These are phyloP conservation scores for Zelopaecilomyces penicillatus DNA, from an alignment of 2,329 filamentous ascomycete species.

Conservation along the genomic window DNA sequence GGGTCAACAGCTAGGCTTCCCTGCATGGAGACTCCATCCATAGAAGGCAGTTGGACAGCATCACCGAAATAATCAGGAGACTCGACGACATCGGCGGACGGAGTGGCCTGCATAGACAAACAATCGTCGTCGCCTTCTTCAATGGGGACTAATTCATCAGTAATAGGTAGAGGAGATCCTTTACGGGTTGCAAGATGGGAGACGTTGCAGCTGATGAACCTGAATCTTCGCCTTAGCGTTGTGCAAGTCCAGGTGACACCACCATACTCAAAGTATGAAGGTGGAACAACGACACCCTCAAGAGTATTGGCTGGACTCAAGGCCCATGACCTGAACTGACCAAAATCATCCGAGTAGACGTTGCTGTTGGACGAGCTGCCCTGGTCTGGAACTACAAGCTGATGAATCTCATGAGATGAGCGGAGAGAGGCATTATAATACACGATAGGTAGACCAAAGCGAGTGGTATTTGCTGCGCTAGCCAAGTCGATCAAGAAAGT, in stretches of 20 bases:
- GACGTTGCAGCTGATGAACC: conserved; percentile 55
- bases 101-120: conserved; percentile 27
- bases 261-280: conserved; percentile 50
- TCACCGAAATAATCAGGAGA: conserved; percentile 37
- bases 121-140: conserved; percentile 28
- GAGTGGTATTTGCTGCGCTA: conserved; percentile 45
- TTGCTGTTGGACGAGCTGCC: conserved; percentile 27
- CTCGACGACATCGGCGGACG: conserved; percentile 22
- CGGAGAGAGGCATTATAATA: conserved; percentile 63
- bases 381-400: conserved; percentile 45
- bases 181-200: conserved; percentile 26
- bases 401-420: conserved; percentile 44
- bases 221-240: conserved; percentile 59
- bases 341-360: conserved; percentile 36
- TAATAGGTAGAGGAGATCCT: conserved; percentile 30
- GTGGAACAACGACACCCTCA: conserved; percentile 43
- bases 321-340: conserved; percentile 62
- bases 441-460: conserved; percentile 49
- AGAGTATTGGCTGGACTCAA: conserved; percentile 43
- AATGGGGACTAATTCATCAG: conserved; percentile 25
- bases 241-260: conserved; percentile 62
- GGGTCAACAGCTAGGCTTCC: conserved; percentile 1
- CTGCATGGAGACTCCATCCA: conserved; percentile 9
- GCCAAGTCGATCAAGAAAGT: conserved; percentile 66
- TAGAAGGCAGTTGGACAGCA: conserved; percentile 17